phyloP scores from a whole-genome alignment of 371 early-diverging fungal species.

The Mucor irregularis region DNA sequence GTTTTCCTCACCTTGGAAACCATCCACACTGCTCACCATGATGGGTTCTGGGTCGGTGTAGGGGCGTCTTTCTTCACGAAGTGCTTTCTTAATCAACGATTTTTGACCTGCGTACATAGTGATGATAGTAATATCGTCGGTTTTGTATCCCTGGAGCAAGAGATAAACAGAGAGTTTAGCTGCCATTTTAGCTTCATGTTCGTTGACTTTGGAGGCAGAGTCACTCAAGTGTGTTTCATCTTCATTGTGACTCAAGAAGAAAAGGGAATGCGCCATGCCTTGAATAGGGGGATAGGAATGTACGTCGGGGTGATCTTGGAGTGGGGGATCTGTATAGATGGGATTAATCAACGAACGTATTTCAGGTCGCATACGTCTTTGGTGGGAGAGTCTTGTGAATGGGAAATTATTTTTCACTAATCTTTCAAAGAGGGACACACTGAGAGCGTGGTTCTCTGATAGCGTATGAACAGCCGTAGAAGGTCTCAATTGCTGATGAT shows the following conservation, averaged over 20 bases:
- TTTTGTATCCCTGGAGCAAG: slow-evolving; percentile 51
- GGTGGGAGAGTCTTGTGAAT: slow-evolving; percentile 53
- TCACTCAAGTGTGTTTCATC: slow-evolving; percentile 43
- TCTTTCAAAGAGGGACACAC: slow-evolving; percentile 72
- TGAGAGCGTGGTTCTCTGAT: slow-evolving; percentile 49
- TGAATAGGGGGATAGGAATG: slow-evolving; percentile 46
- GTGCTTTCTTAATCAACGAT: slow-evolving; percentile 31
- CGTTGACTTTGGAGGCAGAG: slow-evolving; percentile 59
- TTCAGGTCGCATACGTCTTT: slow-evolving; percentile 76
- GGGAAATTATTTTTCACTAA: slow-evolving; percentile 56
- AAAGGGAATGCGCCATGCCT: slow-evolving; percentile 62
- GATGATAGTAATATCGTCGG: slow-evolving; percentile 57
- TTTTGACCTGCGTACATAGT: slow-evolving; percentile 68
- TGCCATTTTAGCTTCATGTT: slow-evolving; percentile 61
- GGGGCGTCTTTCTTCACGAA: slow-evolving; percentile 35
- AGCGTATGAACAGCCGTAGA: slow-evolving; percentile 54
- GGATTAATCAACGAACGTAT: slow-evolving; percentile 61
- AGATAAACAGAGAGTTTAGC: slow-evolving; percentile 55
- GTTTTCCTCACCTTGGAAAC: slow-evolving; percentile 79
- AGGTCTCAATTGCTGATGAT: slow-evolving; percentile 73
- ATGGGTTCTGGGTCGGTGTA: slow-evolving; percentile 34
- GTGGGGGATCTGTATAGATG: slow-evolving; percentile 53
- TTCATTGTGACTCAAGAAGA: slow-evolving; percentile 57
- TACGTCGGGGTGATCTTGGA: slow-evolving; percentile 54
- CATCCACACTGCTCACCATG: slow-evolving; percentile 73